Evolutionary conservation across 2,329 filamentous ascomycete species (phyloP), one percentile per base, ranked within the genome.

Genomic region (Cercospora sesami): DNA sequence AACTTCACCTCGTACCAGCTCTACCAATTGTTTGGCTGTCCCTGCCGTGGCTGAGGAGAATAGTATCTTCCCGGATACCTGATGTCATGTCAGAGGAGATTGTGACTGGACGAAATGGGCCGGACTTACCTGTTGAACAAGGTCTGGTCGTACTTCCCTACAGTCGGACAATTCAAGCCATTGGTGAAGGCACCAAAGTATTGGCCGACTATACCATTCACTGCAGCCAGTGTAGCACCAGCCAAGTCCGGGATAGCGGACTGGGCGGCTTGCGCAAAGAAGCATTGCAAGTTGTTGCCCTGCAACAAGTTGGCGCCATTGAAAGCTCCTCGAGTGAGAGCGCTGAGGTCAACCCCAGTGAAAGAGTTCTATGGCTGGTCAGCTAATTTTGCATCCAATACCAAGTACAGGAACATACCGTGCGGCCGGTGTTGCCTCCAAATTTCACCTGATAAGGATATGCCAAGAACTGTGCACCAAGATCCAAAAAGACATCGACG

Each of bases 291-390:
- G 33, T 57, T 18, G 31, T 55, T 64, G n/a, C 64, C 69, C 5
- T 65, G 42, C 31, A 68, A 31, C 31, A 71, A 63, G 23, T 57
- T 66, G 7, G 73, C 67, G 7, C 74, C 68, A 68, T 83, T 84
- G 65, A 81, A 79, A 0, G 84, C 75, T 23, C 81, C 81, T 7
- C 76, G 75, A 21, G 79, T 81, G n/a, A 82, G 65, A 59, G 80
- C 71, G n/a, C 60, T 68, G 10, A 79, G 65, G 66, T 79, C 73
- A 60, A 80, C 60, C 8, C 77, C 77, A 53, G 45, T 48, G 10
- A 48, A 48, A 5, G 45, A 48, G 18, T 48, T 48, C 45, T 48
- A 48, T 23, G 18, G 10, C 18, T 23, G n/a, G 21, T 48, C 45
- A 48, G 45, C 45, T 23, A 7, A 21, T 4, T 21, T 23, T 23